These are phyloP conservation scores for Orobanche coerulescens DNA, from an alignment of 257 asterid genomes.

Conservation along the genomic window DNA sequence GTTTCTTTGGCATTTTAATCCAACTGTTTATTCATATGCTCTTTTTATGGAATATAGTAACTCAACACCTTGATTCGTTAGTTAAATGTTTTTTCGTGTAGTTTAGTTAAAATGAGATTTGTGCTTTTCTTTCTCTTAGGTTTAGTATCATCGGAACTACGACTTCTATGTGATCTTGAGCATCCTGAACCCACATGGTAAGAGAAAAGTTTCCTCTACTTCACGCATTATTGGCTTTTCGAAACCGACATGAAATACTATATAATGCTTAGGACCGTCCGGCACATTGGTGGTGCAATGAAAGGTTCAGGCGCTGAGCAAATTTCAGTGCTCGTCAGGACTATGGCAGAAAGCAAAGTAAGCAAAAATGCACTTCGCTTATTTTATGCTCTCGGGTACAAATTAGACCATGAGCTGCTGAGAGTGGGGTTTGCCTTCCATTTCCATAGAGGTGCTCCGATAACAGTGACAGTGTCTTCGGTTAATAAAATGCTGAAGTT, in stretches of 20 bases:
- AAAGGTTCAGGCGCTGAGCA: constrained; percentile 94
- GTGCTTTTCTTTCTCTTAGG: constrained; percentile 37
- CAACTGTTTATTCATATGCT: background rate
- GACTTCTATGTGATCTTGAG: constrained; percentile 89
- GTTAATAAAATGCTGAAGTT: constrained; percentile 86
- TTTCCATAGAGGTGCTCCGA: constrained; percentile 81
- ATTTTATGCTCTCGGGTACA: constrained; percentile 78
- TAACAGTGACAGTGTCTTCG: constrained; percentile 75
- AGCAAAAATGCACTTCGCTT: constrained; percentile 84
- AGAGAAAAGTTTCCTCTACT: constrained; percentile 9
- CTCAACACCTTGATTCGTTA: background rate
- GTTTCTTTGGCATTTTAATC: background rate
- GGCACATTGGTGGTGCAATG: constrained; percentile 95
- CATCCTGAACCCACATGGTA: constrained; percentile 95
- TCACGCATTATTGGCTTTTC: background rate
- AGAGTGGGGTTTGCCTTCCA: constrained; percentile 81
- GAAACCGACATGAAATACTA: constrained; percentile 8
- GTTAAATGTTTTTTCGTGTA: too few relatives aligned
- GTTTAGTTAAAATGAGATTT: constrained; percentile 6
- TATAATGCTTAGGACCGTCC: constrained; percentile 54
- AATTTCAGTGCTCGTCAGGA: constrained; percentile 74
- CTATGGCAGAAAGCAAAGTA: constrained; percentile 73
- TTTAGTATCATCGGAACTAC: constrained; percentile 70
- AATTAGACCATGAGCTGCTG: constrained; percentile 80
- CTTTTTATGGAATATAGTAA: background rate